Evolutionary conservation across 768 basidiomycete genomes (phyloP).

Genomic region (Suillus fuscotomentosus): DNA sequence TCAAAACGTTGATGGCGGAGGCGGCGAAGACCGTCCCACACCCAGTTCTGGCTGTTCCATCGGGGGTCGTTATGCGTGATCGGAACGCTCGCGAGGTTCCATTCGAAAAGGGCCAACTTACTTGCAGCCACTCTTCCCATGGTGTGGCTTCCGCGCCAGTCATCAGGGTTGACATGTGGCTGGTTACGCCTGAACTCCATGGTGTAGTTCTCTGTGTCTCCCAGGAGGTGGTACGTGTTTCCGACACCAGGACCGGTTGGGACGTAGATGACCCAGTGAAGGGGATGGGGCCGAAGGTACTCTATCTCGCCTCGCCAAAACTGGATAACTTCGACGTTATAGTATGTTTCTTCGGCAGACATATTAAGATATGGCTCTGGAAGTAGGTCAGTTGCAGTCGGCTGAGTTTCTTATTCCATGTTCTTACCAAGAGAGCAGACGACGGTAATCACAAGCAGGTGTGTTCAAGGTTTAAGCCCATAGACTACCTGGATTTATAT

Average conservation of each 20-base stretch:
- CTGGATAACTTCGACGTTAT: slow-evolving; percentile 27
- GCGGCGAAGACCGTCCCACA: no score
- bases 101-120: no score
- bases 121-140: no score
- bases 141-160: no score
- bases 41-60: no score
- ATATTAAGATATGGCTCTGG: not conserved
- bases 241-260: slow-evolving; percentile 18
- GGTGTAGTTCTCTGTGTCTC: slow-evolving; percentile 23
- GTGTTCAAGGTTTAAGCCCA: not conserved
- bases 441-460: not conserved
- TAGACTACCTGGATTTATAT: not conserved
- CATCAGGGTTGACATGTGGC: slow-evolving; percentile 5
- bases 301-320: slow-evolving; percentile 26
- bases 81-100: no score
- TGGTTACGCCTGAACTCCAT: slow-evolving; percentile 11
- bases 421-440: not conserved
- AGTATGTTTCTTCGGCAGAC: slow-evolving; percentile 17
- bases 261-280: slow-evolving; percentile 29
- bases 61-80: no score
- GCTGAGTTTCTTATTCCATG: not conserved
- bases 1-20: no score
- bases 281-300: slow-evolving; percentile 1
- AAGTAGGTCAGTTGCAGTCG: not conserved
- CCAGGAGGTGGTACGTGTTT: slow-evolving; percentile 27